A percentile compares a stretch with the other conserved stretches of the same genome.
phyloP scores from a whole-genome alignment of 495 filamentous ascomycete genomes.

The Daldinia childiae region DNA sequence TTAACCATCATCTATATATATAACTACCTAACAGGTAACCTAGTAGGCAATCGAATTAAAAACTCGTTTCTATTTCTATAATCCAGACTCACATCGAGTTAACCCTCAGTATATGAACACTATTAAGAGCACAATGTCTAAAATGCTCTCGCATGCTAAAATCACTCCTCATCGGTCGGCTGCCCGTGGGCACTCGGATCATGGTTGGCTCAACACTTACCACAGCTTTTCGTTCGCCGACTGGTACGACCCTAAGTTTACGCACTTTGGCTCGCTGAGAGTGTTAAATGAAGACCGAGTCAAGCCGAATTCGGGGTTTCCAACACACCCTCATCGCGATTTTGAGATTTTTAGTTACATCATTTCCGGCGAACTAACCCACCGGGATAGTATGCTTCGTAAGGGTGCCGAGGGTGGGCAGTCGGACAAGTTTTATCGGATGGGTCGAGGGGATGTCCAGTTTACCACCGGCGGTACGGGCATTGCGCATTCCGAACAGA shows the following conservation, averaged over 20 bases:
- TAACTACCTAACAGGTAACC: too few relatives aligned
- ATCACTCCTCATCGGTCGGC: constrained; percentile 68
- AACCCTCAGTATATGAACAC: constrained; percentile 35
- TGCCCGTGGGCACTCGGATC: constrained; percentile 75
- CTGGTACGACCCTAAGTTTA: constrained; percentile 73
- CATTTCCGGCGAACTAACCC: constrained; percentile 79
- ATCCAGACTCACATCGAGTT: not conserved
- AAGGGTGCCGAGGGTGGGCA: constrained; percentile 63
- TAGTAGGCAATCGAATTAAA: not conserved
- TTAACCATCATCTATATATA: not conserved
- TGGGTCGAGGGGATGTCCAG: constrained; percentile 81
- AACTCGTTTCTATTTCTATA: constrained; percentile 15
- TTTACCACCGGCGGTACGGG: constrained; percentile 83
- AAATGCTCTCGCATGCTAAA: constrained; percentile 67
- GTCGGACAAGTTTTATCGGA: constrained; percentile 70
- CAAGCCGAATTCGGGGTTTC: constrained; percentile 71
- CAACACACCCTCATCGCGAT: constrained; percentile 81
- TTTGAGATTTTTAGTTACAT: constrained; percentile 89
- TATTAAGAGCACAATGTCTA: constrained; percentile 59
- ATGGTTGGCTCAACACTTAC: constrained; percentile 86
- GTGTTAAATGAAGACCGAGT: constrained; percentile 89
- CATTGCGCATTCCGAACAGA: constrained; percentile 80
- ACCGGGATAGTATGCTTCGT: constrained; percentile 77
- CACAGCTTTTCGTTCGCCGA: constrained; percentile 83
- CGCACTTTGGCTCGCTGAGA: constrained; percentile 73